A percentile compares a stretch with the other conserved stretches of the same genome.
phyloP scores from a whole-genome alignment of 1,284 basidiomycete genomes.

The Cutaneotrichosporon spelunceum region DNA sequence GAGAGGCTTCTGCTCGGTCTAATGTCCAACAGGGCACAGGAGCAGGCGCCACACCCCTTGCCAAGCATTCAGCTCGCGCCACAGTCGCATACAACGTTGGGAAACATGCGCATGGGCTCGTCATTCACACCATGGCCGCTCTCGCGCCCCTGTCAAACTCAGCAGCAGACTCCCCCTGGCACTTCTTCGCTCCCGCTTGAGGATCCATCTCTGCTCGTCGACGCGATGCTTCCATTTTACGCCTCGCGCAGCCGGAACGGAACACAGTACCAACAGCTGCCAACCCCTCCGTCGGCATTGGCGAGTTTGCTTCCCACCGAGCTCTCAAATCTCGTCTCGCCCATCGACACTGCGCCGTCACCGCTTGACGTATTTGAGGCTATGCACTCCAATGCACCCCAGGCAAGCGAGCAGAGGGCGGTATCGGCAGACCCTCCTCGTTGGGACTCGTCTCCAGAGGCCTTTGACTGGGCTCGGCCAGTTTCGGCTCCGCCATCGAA shows the following conservation, averaged over 20 bases:
- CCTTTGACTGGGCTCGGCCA: slow-evolving; percentile 9
- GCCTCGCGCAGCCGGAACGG: background rate
- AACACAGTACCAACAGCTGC: slow-evolving; percentile 1
- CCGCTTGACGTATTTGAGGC: slow-evolving; percentile 3
- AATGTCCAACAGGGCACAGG: background rate
- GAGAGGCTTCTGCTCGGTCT: slow-evolving; percentile 11
- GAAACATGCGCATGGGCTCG: slow-evolving; percentile 3
- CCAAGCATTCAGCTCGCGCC: background rate
- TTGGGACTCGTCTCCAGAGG: background rate
- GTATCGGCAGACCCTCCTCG: slow-evolving; percentile 9
- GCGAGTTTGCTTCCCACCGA: background rate
- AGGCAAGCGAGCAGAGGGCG: slow-evolving; percentile 7
- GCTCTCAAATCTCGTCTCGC: slow-evolving; percentile 4
- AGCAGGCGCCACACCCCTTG: background rate
- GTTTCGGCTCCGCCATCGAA: slow-evolving; percentile 12
- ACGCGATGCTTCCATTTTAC: slow-evolving; percentile 8
- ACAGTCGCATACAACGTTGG: background rate
- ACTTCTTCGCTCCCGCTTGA: slow-evolving; percentile 1
- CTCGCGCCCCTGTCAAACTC: background rate
- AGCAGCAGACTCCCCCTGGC: slow-evolving; percentile 2
- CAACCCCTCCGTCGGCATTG: background rate
- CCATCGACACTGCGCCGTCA: slow-evolving; percentile 1
- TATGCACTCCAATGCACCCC: background rate
- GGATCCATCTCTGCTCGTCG: background rate
- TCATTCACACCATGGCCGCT: slow-evolving; percentile 1